Base-by-base conservation (phyloP, 345 rosid genomes). In the Arabis alpina region DNA sequence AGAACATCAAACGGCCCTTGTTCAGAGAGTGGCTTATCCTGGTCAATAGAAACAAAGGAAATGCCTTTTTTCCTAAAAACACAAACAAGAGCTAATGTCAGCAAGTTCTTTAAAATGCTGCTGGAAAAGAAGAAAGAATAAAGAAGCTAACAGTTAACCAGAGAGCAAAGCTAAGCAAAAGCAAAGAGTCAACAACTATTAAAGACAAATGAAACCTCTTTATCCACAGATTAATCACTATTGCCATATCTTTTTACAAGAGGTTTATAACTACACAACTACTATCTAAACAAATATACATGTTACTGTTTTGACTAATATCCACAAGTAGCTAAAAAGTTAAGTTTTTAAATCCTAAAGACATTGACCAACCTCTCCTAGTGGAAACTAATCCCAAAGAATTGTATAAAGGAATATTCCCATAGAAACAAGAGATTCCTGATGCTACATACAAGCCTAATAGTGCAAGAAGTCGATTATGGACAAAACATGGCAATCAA, bases 1-100 rank as follows among this genome's bases (percentile, higher is more conserved):
- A 92, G 80, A 49, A 92, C 79, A 77, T 92, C 92, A 75, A 92
- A 92, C 61, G 98, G 98, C 28, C 94, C 98, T 83, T 92, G 96
- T 72, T 88, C 96, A 41, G 86, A 73, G 51, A 92, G 79, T 59
- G 95, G 87, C 61, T 72, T 81, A 56, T 70, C 72, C 66, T 28
- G 72, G 79, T 88, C 96, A 68, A 92, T 83, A 61, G 96, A 86
- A 54, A 85, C 82, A 53, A 89, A 88, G 43, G 66, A 50, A 71
- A 92, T 88, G 67, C 95, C 98, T 66, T 89, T 88, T 66, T 80
- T 81, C 76, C 98, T 92, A 83, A 65, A 72, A 68, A 51, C 58
- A 78, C n/a, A 50, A 58, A 36, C 39, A 44, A 55, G 14, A 42
- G 70, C 54, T 45, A 47, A 6, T 14, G 24, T 62, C 61, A 53